Evolutionary conservation across 1,139 yeast genomes (phyloP), one percentile per base, ranked within the genome.

Genomic region (Saccharomyces uvarum): DNA sequence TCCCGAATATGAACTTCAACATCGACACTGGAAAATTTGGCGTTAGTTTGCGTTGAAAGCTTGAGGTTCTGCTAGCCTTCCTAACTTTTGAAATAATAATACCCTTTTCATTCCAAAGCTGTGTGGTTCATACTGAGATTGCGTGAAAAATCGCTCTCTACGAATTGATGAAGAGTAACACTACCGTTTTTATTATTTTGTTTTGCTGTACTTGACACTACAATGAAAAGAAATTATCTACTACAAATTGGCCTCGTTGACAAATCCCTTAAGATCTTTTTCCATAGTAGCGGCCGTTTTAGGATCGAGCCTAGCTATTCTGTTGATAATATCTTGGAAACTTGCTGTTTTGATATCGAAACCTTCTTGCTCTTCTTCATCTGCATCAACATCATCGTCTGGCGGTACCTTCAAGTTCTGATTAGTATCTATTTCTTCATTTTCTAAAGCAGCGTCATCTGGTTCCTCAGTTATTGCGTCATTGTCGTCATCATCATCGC

Each of bases 181-280:
- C 1, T 32, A 32, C 38, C 38, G 16, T 32, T 38, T 1, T 9
- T 9, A 38, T 3, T 11, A 19, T 4, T 19, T 38, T 16, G 21
- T 38, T 38, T 2, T 1, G 11, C 8, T 19, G 4, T 19, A 38
- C 11, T 38, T 38, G 13, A 16, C 19, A 38, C 26, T 38, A 5
- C 9, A 38, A 38, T 38, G 14, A 32, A 38, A 38, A 16, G 11
- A 16, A 38, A 16, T 6, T 38, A 16, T 9, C n/a, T 38, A 38
- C 11, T 48, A 59, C 46, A 63, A 51, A 75, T 82, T 64, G 75
- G 84, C 63, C 74, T 81, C 59, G 78, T 73, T 57, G 75, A 69
- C 27, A 42, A 67, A 56, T 0, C 82, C 83, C 4, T 77, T 72
- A 38, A 84, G 67, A 2, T 60, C 51, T 5, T 66, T 63, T 13